Evolutionary conservation across 2,329 filamentous ascomycete species (phyloP).

Genomic region (Cytospora leucostoma): DNA sequence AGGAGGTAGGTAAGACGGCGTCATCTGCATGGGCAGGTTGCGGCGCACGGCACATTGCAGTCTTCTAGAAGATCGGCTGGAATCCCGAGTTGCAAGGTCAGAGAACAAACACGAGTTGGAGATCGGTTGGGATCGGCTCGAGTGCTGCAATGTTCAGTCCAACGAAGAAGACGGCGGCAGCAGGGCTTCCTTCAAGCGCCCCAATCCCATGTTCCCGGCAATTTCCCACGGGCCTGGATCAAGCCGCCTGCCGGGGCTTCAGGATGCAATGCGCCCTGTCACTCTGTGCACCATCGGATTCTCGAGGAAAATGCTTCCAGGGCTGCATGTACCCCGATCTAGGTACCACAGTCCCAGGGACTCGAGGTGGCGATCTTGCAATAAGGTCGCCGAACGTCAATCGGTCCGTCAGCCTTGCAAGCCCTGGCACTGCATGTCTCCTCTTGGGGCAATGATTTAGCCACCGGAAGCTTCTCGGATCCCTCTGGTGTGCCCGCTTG

Average conservation of each 20-base stretch:
- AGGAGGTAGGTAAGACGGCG: not conserved
- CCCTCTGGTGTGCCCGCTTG: not conserved
- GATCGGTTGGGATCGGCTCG: not conserved
- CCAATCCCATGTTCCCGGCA: not conserved
- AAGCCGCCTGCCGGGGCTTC: too few relatives aligned
- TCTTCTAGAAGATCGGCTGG: conserved; percentile 1
- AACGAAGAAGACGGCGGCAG: not conserved
- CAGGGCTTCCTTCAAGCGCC: not conserved
- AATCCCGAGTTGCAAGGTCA: not conserved
- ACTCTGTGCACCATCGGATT: too few relatives aligned
- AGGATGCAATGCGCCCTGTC: too few relatives aligned
- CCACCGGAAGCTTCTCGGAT: not conserved
- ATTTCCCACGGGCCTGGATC: too few relatives aligned
- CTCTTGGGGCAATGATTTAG: not conserved
- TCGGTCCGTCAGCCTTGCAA: too few relatives aligned
- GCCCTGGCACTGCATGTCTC: not conserved
- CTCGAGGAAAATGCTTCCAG: too few relatives aligned
- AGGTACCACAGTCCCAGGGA: too few relatives aligned
- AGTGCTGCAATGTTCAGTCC: not conserved
- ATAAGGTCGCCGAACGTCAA: too few relatives aligned
- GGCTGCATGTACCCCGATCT: too few relatives aligned
- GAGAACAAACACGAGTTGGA: not conserved
- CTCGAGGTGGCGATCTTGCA: too few relatives aligned
- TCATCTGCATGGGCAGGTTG: not conserved
- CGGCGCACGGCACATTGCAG: not conserved